Conservation (phyloP, 495 filamentous ascomycete genomes). For the Aspergillus diversus region DNA sequence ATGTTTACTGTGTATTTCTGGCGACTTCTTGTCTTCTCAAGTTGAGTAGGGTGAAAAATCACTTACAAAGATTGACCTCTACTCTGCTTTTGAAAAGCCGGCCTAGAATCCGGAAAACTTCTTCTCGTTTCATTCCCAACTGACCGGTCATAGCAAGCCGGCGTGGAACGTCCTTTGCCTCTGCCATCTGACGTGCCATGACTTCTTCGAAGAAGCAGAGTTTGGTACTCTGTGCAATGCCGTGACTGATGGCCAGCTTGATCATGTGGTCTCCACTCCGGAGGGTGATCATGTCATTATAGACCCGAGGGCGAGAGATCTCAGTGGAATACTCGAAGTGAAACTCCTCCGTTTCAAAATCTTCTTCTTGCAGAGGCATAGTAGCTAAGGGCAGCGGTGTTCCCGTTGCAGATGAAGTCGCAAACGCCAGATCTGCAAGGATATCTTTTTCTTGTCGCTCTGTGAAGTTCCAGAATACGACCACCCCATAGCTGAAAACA, state of each 20-base stretch:
- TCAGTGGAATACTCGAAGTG: constrained; percentile 94
- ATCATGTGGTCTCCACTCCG: constrained; percentile 97
- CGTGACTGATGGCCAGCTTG: constrained; percentile 94
- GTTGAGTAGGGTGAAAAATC: neutral
- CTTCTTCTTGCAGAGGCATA: constrained; percentile 73
- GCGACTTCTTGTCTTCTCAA: constrained; percentile 7
- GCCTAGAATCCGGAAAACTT: constrained; percentile 90
- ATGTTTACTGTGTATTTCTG: neutral
- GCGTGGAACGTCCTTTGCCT: constrained; percentile 90
- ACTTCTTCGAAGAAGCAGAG: constrained; percentile 95
- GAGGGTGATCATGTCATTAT: constrained; percentile 99
- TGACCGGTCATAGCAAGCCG: constrained; percentile 85
- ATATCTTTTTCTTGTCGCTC: constrained; percentile 96
- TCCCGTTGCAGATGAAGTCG: constrained; percentile 57
- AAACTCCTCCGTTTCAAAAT: constrained; percentile 98
- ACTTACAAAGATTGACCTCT: constrained; percentile 95
- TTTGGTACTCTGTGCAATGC: constrained; percentile 96
- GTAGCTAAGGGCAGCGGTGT: constrained; percentile 64
- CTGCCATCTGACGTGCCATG: constrained; percentile 91
- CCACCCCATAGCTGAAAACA: constrained; percentile 95
- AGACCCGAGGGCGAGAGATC: constrained; percentile 85
- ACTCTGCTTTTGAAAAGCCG: constrained; percentile 90
- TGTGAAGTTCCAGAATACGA: constrained; percentile 98
- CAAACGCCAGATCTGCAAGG: constrained; percentile 92
- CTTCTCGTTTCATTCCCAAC: constrained; percentile 87